Base-by-base conservation (phyloP, 805 yeast genomes). In the Candida incommunis region DNA sequence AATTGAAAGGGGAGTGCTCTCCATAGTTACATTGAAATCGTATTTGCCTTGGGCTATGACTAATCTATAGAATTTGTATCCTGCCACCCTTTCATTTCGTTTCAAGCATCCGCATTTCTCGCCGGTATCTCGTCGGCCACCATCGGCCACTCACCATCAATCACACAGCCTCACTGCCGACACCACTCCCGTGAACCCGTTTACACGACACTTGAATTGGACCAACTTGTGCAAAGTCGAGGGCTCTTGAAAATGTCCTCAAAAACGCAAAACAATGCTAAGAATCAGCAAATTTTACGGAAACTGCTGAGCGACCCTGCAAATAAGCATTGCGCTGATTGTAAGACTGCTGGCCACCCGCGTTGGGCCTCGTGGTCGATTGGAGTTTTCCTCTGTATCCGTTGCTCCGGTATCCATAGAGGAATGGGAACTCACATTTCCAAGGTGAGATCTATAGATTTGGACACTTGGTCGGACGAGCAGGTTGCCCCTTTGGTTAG, bases 281-380 rank as follows among this genome's bases (percentile, higher is more conserved):
- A 71, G 49, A 80, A 79, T 60, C 83, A 74, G 61, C 82, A 76
- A 58, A 80, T 85, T 35, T 68, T 92, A 50, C 78, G 78, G 61
- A 76, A 80, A 25, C 70, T 92, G 25, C 72, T 92, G 40, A 78
- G 76, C 47, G 95, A 86, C 54, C 78, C 78, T 1, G 76, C 76
- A 29, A 92, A 92, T 68, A 76, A 75, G 56, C 61, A 67, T 40
- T 90, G 98, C 62, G 95, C 88, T 1, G 98, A 90, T 63, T 90
- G 98, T 65, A 90, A 92, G 62, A 72, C 78, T 0, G 74, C 90
- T 13, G 73, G 81, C 27, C 94, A 90, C 62, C 98, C 98, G 21
- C 73, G 97, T 45, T 90, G 98, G 98, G 96, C 97, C 9, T 80
- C 94, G 18, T 90, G 96, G 96, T 87, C 82, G 54, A 63, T 90